Base-by-base conservation (phyloP, 768 basidiomycete genomes). In the Suillus sp. region DNA sequence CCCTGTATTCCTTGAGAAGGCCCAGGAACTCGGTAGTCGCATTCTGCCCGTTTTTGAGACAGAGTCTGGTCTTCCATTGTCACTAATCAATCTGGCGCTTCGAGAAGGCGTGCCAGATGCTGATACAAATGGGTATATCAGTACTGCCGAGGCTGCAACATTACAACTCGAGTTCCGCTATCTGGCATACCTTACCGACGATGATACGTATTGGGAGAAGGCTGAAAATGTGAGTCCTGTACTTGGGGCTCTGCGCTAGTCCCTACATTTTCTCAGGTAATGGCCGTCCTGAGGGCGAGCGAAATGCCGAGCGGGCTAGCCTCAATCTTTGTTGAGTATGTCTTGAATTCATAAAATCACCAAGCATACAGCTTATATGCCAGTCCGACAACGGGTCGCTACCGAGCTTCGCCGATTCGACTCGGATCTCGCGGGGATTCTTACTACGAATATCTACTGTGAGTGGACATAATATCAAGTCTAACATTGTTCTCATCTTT, bases 341-440 rank as follows among this genome's bases (percentile, higher is more conserved):
- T 75, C 72, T 50, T 59, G 45, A 40, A 32, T 34, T 53, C 53
- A 32, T 54, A 37, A 50, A 27, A 25, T 40, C 6, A 20, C 9
- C 37, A 27, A 40, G 37, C 60, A 37, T 37, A 43, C 64, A 40
- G 42, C 63, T 48, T 40, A 37, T 16, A 51, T 69, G 20, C 38
- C 64, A 89, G 88, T 32, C 80, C 84, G 0, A 61, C 77, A 35
- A 78, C 71, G 50, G 87, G 88, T 22, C 78, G 75, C 60, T 89
- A 86, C 65, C 75, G 87, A 22, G 77, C 85, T 30, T 87, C 91
- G 14, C 84, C 90, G 20, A 91, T 99, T 65, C 87, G 95, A 14
- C 84, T 99, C 25, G 96, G 96, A 32, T 95, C 95, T 38, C 83
- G 95, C 48, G 96, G 90, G 35, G 96, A 99, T 74, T 95, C 93